Evolutionary conservation across 768 basidiomycete genomes (phyloP).

Genomic region (Agrocybe chaxingu): DNA sequence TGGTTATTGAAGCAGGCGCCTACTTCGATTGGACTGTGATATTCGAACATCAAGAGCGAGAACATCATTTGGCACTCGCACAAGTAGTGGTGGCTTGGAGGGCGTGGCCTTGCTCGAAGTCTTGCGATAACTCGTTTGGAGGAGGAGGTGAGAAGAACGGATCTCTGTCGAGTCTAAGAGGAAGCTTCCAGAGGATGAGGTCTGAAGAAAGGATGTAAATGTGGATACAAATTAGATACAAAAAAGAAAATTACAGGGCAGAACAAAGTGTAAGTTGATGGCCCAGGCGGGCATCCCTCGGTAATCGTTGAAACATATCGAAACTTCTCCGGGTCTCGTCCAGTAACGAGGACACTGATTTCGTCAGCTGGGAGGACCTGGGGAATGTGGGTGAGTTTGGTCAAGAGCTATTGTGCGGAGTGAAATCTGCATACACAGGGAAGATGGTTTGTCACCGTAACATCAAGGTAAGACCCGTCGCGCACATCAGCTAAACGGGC

Average conservation of each 20-base stretch:
- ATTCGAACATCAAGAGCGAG: conserved; percentile 63
- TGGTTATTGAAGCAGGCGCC: conserved; percentile 6
- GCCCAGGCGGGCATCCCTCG: conserved; percentile 52
- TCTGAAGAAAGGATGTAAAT: conserved; percentile 37
- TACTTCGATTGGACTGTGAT: conserved; percentile 51
- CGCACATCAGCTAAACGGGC: conserved; percentile 53
- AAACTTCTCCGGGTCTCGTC: conserved; percentile 60
- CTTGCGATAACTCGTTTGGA: conserved; percentile 62
- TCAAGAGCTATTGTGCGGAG: background rate
- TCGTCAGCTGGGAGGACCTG: conserved; percentile 64
- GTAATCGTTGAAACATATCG: conserved; percentile 43
- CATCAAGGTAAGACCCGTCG: conserved; percentile 64
- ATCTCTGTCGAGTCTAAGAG: conserved; percentile 67
- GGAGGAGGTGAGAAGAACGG: conserved; percentile 55
- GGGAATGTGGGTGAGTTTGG: conserved; percentile 6
- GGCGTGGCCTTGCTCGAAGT: conserved; percentile 25
- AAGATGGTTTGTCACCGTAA: conserved; percentile 61
- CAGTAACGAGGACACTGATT: conserved; percentile 56
- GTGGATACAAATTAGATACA: background rate
- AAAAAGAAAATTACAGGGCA: conserved; percentile 59
- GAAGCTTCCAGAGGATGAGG: conserved; percentile 67
- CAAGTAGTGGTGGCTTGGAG: conserved; percentile 30
- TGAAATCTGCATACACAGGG: conserved; percentile 61
- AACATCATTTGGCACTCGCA: conserved; percentile 62
- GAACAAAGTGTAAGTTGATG: conserved; percentile 53